These are phyloP conservation scores for Hemileccinum rubropunctum DNA, from an alignment of 768 basidiomycete species.

Conservation along the genomic window DNA sequence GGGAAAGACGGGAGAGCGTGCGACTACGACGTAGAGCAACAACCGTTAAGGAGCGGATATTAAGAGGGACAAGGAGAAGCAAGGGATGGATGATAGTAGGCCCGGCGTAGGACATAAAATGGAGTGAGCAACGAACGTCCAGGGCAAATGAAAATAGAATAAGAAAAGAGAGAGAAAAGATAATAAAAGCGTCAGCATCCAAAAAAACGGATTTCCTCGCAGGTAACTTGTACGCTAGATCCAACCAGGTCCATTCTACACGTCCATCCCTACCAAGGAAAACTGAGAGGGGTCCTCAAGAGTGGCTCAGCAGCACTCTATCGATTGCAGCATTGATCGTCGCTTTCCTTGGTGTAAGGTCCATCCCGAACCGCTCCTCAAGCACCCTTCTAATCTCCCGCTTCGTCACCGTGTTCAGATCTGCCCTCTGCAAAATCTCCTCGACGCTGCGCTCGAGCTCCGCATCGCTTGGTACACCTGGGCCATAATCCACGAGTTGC, in stretches of 20 bases:
- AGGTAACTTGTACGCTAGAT: constrained; percentile 19
- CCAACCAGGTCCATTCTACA: constrained; percentile 18
- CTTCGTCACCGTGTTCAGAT: constrained; percentile 91
- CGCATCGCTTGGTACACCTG: constrained; percentile 54
- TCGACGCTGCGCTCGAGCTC: constrained; percentile 78
- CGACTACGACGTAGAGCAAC: too few species aligned
- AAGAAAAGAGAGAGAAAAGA: background rate
- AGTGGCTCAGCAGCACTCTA: constrained; percentile 56
- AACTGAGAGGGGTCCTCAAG: constrained; percentile 7
- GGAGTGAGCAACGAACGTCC: constrained; percentile 16
- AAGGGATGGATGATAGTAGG: background rate
- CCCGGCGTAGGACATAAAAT: background rate
- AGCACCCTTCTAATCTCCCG: constrained; percentile 82
- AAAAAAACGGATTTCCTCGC: constrained; percentile 1
- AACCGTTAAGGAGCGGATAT: background rate
- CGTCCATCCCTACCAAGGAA: constrained; percentile 6
- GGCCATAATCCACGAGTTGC: constrained; percentile 40
- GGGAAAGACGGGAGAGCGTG: too few species aligned
- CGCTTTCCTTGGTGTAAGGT: constrained; percentile 66
- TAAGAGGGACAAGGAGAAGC: background rate
- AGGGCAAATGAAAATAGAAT: background rate
- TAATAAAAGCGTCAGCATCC: constrained; percentile 13
- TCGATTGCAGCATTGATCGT: constrained; percentile 81
- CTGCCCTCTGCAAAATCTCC: constrained; percentile 69
- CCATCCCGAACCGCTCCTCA: constrained; percentile 79